Evolutionary conservation across 768 basidiomycete species (phyloP).

Genomic region (Suillus discolor): DNA sequence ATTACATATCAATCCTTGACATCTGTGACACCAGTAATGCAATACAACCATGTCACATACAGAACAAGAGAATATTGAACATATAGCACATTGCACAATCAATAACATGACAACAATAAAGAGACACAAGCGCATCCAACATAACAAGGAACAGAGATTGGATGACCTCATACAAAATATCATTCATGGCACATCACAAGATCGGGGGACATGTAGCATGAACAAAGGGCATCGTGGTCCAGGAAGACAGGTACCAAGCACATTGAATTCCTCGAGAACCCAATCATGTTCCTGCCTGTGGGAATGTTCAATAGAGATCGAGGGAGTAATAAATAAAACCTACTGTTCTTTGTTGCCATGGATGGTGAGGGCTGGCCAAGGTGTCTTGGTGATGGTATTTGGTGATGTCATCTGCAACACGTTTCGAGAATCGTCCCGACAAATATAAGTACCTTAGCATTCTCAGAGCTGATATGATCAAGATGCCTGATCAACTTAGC

Average conservation of each 20-base stretch:
- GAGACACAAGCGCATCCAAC: constrained; percentile 37
- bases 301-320: background rate
- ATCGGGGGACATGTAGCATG: constrained; percentile 7
- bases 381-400: constrained; percentile 97
- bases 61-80: constrained; percentile 17
- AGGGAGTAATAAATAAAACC: constrained; percentile 31
- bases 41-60: constrained; percentile 35
- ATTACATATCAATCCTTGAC: constrained; percentile 99
- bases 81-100: constrained; percentile 36
- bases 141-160: constrained; percentile 18
- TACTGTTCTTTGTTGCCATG: constrained; percentile 99
- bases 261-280: constrained; percentile 96
- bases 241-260: constrained; percentile 25
- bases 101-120: constrained; percentile 29
- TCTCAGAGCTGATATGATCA: constrained; percentile 93
- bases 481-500: constrained; percentile 95
- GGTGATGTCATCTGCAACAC: constrained; percentile 97
- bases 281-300: constrained; percentile 95
- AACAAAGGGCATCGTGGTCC: constrained; percentile 24
- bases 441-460: constrained; percentile 98
- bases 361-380: constrained; percentile 98
- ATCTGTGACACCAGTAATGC: constrained; percentile 56
- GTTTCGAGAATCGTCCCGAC: constrained; percentile 97
- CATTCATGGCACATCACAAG: constrained; percentile 9
- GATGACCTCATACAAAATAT: constrained; percentile 2